A percentile compares a stretch with the other conserved stretches of the same genome.
These are phyloP conservation scores for Globisporangium iwayamae DNA, from an alignment of 352 stramenopile species.

Conservation along the genomic window DNA sequence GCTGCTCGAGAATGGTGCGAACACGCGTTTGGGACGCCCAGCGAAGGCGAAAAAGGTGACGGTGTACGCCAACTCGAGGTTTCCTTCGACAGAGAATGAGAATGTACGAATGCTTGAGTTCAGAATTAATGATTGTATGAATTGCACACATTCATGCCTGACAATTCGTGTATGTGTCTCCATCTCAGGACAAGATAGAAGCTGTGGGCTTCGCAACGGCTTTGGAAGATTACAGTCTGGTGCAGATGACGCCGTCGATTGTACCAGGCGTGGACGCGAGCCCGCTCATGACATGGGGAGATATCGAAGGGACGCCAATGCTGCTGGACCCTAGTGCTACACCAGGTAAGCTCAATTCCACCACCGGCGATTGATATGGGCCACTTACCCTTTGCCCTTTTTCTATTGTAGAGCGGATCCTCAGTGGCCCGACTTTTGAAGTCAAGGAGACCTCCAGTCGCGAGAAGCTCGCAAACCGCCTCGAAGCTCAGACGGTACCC, in stretches of 20 bases:
- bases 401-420: slow-evolving; percentile 27
- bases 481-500: slow-evolving; percentile 60
- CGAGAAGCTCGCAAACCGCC: slow-evolving; percentile 57
- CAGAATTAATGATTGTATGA: too few relatives aligned
- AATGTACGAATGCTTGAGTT: slow-evolving; percentile 17
- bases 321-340: slow-evolving; percentile 36
- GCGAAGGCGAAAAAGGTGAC: slow-evolving; percentile 39
- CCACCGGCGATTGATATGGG: neutral
- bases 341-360: slow-evolving; percentile 27
- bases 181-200: slow-evolving; percentile 11
- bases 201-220: slow-evolving; percentile 8
- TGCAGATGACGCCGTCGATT: slow-evolving; percentile 80
- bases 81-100: slow-evolving; percentile 23
- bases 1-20: slow-evolving; percentile 44
- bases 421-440: slow-evolving; percentile 54
- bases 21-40: slow-evolving; percentile 21
- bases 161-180: neutral
- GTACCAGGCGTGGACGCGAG: slow-evolving; percentile 67
- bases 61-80: slow-evolving; percentile 76
- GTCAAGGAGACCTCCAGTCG: slow-evolving; percentile 56
- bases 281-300: slow-evolving; percentile 83
- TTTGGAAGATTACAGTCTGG: slow-evolving; percentile 38
- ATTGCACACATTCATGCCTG: neutral
- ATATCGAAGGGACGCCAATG: slow-evolving; percentile 78
- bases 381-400: neutral